Conservation (phyloP, 169 alveolate genomes). For the Eimeria tenella region DNA sequence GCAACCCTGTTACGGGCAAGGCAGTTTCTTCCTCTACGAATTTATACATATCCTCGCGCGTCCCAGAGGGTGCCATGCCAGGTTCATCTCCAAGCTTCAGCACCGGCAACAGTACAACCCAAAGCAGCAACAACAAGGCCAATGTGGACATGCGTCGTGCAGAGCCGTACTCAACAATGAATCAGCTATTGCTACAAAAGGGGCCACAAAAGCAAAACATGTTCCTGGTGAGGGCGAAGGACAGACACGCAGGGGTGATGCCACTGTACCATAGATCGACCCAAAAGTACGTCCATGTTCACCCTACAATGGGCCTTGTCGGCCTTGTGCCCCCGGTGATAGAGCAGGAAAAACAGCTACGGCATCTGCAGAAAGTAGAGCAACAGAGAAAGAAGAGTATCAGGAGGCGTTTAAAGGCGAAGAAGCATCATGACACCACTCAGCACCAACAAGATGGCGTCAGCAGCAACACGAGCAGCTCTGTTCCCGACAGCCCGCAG, state of each 20-base stretch:
- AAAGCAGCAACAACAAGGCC: constrained; percentile 41
- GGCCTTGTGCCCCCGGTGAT: constrained; percentile 49
- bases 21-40: constrained; percentile 17
- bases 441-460: background rate
- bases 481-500: background rate
- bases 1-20: background rate
- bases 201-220: constrained; percentile 16
- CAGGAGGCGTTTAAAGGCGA: constrained; percentile 32
- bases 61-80: background rate
- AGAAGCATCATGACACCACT: background rate
- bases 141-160: constrained; percentile 20
- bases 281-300: constrained; percentile 51
- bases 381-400: background rate
- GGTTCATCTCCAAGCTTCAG: background rate
- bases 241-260: constrained; percentile 51
- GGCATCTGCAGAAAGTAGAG: constrained; percentile 1
- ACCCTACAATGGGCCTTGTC: constrained; percentile 71
- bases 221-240: constrained; percentile 54
- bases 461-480: background rate
- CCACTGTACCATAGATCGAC: constrained; percentile 36
- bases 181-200: constrained; percentile 55
- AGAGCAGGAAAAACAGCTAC: constrained; percentile 1
- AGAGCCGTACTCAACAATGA: constrained; percentile 19
- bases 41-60: background rate
- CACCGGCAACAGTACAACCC: constrained; percentile 27